phyloP scores from a whole-genome alignment of 176 grass and related monocot species.

The Triticum monococcum region DNA sequence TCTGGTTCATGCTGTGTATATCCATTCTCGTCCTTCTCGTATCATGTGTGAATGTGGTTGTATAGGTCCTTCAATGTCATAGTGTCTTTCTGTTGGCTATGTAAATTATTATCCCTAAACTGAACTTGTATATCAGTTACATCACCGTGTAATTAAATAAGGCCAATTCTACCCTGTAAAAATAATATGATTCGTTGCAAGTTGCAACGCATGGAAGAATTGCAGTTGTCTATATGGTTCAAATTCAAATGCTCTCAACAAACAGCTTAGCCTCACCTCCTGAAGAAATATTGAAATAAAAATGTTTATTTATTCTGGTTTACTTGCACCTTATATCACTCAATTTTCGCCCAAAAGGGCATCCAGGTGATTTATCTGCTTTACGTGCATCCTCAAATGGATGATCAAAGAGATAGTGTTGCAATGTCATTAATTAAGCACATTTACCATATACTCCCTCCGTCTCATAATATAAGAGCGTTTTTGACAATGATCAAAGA shows the following conservation, averaged over 20 bases:
- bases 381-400: background rate
- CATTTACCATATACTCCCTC: background rate
- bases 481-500: too few species aligned
- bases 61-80: constrained; percentile 14
- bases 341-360: too few species aligned
- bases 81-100: background rate
- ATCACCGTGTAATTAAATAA: constrained; percentile 37
- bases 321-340: background rate
- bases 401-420: background rate
- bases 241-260: background rate
- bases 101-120: constrained; percentile 44
- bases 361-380: background rate
- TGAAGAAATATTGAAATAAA: background rate
- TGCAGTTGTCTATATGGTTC: background rate
- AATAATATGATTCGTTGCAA: constrained; percentile 15
- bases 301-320: background rate
- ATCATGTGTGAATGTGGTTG: constrained; percentile 7
- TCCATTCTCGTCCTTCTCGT: constrained; percentile 23
- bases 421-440: background rate
- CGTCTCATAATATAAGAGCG: too few species aligned
- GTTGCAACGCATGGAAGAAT: constrained; percentile 3
- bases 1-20: constrained; percentile 46
- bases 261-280: background rate
- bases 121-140: constrained; percentile 14
- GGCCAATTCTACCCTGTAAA: constrained; percentile 18